These are phyloP conservation scores for Hypoxylon subgilvum DNA, from an alignment of 495 filamentous ascomycete species.

Conservation along the genomic window DNA sequence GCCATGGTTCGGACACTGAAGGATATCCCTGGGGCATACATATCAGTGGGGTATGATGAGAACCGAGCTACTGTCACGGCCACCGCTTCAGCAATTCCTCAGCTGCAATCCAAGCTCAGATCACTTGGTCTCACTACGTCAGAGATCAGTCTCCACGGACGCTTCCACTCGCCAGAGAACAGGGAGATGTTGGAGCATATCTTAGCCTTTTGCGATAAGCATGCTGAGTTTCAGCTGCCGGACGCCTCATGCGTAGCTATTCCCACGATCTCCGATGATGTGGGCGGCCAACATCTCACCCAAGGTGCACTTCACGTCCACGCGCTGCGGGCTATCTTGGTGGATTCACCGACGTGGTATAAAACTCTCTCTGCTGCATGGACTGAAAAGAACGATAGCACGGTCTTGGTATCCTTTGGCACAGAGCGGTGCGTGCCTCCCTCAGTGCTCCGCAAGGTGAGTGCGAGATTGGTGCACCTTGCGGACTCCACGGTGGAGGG, in stretches of 20 bases:
- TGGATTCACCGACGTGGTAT: conserved; percentile 50
- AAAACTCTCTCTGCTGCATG: conserved; percentile 15
- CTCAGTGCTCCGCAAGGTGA: conserved; percentile 36
- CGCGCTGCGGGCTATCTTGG: conserved; percentile 47
- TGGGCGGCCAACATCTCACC: conserved; percentile 6
- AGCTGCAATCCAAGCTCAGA: conserved; percentile 39
- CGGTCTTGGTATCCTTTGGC: conserved; percentile 49
- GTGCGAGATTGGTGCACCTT: conserved; percentile 35
- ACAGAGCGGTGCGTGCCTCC: conserved; percentile 52
- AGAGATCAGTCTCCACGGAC: conserved; percentile 43
- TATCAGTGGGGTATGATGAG: conserved; percentile 51
- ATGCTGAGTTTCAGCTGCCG: conserved; percentile 44
- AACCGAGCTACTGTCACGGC: conserved; percentile 44
- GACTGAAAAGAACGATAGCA: conserved; percentile 6
- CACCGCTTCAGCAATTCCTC: conserved; percentile 15
- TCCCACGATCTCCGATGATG: conserved; percentile 39
- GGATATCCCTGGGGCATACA: conserved; percentile 45
- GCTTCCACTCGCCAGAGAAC: conserved; percentile 43
- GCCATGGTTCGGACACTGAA: conserved; percentile 37
- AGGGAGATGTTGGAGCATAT: background rate
- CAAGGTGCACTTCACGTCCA: conserved; percentile 39
- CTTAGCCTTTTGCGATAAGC: conserved; percentile 32
- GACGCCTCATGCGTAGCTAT: conserved; percentile 42
- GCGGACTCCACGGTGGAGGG: conserved; percentile 23
- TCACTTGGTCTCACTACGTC: conserved; percentile 42